Conservation (phyloP, 2,329 filamentous ascomycete species). For the Trichoderma atrobrunneum region DNA sequence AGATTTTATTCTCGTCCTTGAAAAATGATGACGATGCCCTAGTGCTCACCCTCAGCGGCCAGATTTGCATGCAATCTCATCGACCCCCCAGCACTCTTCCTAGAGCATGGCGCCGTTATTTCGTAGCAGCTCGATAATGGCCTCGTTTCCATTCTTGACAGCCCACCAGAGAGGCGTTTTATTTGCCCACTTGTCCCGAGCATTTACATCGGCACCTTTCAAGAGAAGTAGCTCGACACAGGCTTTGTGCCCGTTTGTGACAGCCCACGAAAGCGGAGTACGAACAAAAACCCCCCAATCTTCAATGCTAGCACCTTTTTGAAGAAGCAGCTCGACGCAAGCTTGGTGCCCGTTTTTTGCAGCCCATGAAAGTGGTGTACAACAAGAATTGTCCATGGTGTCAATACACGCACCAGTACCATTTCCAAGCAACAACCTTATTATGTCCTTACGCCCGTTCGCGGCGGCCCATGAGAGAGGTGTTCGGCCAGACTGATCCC, state of each 20-base stretch:
- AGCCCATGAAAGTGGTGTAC: not conserved
- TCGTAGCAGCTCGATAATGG: not conserved
- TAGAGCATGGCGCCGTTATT: not conserved
- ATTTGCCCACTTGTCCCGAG: no score
- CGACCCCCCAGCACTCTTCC: not conserved
- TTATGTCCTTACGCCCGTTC: no score
- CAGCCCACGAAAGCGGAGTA: not conserved
- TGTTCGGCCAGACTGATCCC: not conserved
- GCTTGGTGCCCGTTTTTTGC: not conserved
- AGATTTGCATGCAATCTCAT: not conserved
- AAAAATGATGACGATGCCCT: not conserved
- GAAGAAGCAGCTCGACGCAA: no score
- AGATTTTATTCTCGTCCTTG: no score
- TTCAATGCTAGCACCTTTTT: no score
- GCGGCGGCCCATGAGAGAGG: not conserved
- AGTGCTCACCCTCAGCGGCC: no score
- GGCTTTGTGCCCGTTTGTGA: no score
- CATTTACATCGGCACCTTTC: no score
- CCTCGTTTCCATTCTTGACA: fast-evolving
- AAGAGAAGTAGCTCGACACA: no score
- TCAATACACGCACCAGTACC: not conserved
- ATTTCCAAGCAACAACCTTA: not conserved
- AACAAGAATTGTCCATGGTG: not conserved
- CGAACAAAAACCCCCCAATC: no score
- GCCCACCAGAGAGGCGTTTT: not conserved